A percentile compares a stretch with the other conserved stretches of the same genome.
Conservation (phyloP, 164 flowering plant species). For the Magnolia officinalis region DNA sequence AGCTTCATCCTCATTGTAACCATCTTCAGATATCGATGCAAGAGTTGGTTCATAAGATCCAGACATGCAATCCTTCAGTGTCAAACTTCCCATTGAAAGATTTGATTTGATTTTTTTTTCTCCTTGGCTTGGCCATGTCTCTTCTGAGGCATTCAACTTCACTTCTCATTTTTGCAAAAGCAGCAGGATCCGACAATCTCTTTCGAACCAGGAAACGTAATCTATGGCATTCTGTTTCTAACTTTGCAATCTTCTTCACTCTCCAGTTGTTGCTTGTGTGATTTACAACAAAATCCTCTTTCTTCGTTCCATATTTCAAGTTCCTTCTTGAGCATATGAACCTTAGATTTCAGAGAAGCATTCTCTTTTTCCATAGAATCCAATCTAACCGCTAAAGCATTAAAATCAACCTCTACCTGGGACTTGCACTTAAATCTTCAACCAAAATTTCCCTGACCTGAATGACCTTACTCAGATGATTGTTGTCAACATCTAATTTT, state of each 20-base stretch:
- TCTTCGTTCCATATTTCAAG: conserved; percentile 71
- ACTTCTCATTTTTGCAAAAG: conserved; percentile 6
- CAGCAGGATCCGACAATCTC: conserved; percentile 56
- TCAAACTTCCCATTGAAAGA: conserved; percentile 26
- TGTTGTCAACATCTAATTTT: conserved; percentile 42
- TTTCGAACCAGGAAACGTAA: conserved; percentile 51
- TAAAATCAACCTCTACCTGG: conserved; percentile 55
- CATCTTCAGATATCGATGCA: conserved; percentile 25
- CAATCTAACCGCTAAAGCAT: conserved; percentile 43
- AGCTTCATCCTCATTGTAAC: conserved; percentile 32
- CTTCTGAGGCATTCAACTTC: conserved; percentile 44
- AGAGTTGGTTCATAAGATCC: conserved; percentile 24
- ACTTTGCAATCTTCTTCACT: conserved; percentile 54
- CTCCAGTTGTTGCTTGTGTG: conserved; percentile 59
- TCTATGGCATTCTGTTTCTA: conserved; percentile 82
- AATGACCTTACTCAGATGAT: conserved; percentile 44
- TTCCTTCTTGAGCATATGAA: conserved; percentile 72
- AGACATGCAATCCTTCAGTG: conserved; percentile 25
- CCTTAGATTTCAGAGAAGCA: conserved; percentile 67
- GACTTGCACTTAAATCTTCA: conserved; percentile 44
- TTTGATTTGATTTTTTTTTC: conserved; percentile 27
- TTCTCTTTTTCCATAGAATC: conserved; percentile 69
- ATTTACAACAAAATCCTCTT: conserved; percentile 42
- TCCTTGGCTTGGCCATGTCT: conserved; percentile 36
- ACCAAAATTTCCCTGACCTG: conserved; percentile 49